Conservation (phyloP, 176 grass and related monocot species). For the Eleusine coracana region DNA sequence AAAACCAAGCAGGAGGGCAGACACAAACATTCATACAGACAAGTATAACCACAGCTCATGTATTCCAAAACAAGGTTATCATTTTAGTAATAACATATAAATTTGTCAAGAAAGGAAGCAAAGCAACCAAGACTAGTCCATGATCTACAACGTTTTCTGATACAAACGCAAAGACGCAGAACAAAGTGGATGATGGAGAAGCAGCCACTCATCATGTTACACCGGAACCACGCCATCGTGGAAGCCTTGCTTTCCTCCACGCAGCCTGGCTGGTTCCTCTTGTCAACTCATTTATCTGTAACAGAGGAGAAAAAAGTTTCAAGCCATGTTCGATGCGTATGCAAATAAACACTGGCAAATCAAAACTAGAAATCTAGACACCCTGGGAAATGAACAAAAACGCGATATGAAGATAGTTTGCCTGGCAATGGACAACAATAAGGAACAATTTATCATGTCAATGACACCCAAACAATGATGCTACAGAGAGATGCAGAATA, state of each 20-base stretch:
- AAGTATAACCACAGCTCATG: not conserved
- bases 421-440: not conserved
- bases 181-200: not conserved
- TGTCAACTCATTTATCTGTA: slow-evolving; percentile 45
- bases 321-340: not conserved
- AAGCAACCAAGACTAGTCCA: slow-evolving; percentile 11
- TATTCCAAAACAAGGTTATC: not conserved
- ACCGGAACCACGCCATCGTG: not conserved
- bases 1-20: not conserved
- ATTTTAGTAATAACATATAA: slow-evolving; percentile 4
- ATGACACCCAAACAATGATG: not conserved
- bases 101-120: not conserved
- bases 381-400: not conserved
- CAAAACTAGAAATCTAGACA: no score
- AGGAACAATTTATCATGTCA: not conserved
- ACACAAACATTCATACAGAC: not conserved
- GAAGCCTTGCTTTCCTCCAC: slow-evolving; percentile 22
- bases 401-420: not conserved
- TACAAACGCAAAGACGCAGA: not conserved
- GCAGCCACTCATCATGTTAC: slow-evolving; percentile 17
- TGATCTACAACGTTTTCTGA: slow-evolving; percentile 19
- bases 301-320: not conserved
- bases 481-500: not conserved
- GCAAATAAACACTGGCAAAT: not conserved
- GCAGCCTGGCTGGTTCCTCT: not conserved